Base-by-base conservation (phyloP, 495 filamentous ascomycete species). In the Daldinia caldariorum region DNA sequence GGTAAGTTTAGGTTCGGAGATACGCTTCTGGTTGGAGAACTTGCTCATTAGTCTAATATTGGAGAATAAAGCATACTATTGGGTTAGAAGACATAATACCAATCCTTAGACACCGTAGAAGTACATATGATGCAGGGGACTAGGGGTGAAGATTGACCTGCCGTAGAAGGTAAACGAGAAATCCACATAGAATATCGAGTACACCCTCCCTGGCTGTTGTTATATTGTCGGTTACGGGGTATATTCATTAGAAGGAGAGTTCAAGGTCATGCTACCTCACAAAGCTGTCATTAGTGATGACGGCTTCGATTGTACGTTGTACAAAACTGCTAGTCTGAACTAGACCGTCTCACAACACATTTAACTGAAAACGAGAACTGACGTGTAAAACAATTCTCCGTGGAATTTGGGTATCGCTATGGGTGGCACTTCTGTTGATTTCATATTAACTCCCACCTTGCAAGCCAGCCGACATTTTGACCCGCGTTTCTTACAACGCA, bases 401-500 rank as follows among this genome's bases (percentile, higher is more conserved):
- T 22, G 16, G 32, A 20, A 41, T 41, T 14, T 31, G 53, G 60
- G 58, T 63, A 63, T 67, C 54, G 32, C 22, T 60, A 56, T 39
- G 3, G 47, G 29, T 31, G 26, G 45, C 0, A 38, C 14, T 56
- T 47, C 22, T 31, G 4, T n/a, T 29, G 22, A 47, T 13, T 8
- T 38, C 60, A 91, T 61, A 91, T 82, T 78, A 88, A 76, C 71
- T 94, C 90, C 95, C 95, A 99, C 67, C 80, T 80, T 6, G 87
- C 94, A 74, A 98, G 75, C 79, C 94, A 88, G 18, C 92, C 94
- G 12, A 94, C 76, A 16, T 77, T 85, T 74, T 91, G 86, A 9
- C 95, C 95, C 10, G 91, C 88, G 68, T 92, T 88, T 41, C 94
- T 83, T 38, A 98, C 88, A 69, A 99, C 86, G 76, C 93, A 97